Conservation (phyloP, 768 basidiomycete species). For the Tulasnella calospora region DNA sequence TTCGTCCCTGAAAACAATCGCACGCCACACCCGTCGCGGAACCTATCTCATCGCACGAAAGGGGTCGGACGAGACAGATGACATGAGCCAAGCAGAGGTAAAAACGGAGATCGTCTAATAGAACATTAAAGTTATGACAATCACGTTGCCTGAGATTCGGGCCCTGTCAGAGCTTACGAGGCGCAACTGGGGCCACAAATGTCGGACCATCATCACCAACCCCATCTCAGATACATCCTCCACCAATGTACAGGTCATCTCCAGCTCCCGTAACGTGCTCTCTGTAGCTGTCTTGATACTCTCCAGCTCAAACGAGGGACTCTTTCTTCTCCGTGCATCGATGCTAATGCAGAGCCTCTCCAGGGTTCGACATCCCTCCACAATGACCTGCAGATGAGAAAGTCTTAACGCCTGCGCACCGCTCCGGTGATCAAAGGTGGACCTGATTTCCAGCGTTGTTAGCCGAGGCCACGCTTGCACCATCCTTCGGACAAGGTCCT, state of each 20-base stretch:
- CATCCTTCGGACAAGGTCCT: not conserved
- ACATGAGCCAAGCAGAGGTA: too few species aligned
- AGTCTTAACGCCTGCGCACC: not conserved
- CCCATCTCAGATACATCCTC: not conserved
- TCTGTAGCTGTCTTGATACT: not conserved
- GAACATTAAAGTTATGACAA: not conserved
- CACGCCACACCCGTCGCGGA: not conserved
- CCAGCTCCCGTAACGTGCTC: not conserved
- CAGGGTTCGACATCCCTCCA: not conserved
- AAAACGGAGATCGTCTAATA: too few species aligned
- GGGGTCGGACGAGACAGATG: not conserved
- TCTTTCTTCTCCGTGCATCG: not conserved
- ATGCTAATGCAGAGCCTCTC: not conserved
- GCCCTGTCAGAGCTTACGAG: not conserved
- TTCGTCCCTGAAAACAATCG: not conserved
- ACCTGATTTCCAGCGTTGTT: not conserved
- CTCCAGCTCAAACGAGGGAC: not conserved
- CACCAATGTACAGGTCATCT: not conserved
- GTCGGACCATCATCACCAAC: not conserved
- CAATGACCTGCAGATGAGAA: not conserved
- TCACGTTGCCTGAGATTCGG: not conserved
- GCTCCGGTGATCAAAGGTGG: too few species aligned
- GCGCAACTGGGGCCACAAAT: not conserved
- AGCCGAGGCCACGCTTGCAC: not conserved
- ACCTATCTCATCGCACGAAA: too few species aligned